Percentiles rank a stretch among this genome's conserved stretches.
phyloP scores from a whole-genome alignment of 192 early-diverging fungal genomes.

The Coemansia sp. region DNA sequence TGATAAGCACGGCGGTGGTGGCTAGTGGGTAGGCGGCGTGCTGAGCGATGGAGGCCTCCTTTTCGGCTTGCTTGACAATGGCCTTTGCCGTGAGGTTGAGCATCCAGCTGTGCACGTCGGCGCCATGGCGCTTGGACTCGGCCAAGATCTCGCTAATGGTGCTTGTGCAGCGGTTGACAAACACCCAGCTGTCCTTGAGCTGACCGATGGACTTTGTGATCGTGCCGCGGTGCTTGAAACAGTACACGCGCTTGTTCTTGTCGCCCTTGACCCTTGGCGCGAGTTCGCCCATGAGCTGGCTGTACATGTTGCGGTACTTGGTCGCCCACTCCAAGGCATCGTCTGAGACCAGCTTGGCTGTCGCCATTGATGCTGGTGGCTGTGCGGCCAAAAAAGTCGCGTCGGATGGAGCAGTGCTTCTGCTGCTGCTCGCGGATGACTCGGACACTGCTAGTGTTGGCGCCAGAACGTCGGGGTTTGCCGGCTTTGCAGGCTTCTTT shows the following conservation, averaged over 20 bases:
- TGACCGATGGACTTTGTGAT: conserved; percentile 40
- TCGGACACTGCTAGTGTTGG: not conserved
- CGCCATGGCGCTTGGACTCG: conserved; percentile 7
- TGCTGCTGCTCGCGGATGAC: not conserved
- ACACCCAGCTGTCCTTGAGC: conserved; percentile 44
- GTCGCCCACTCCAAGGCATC: conserved; percentile 27
- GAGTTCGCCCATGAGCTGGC: conserved; percentile 16
- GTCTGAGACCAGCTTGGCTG: conserved; percentile 6
- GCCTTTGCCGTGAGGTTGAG: conserved; percentile 45
- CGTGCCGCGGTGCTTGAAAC: conserved; percentile 38
- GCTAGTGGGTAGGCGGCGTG: conserved; percentile 41
- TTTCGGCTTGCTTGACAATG: conserved; percentile 45
- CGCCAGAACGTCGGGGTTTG: too few species aligned
- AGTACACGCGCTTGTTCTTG: conserved; percentile 11
- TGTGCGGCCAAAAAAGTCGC: not conserved
- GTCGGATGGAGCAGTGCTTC: not conserved
- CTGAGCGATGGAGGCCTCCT: conserved; percentile 27
- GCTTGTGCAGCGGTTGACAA: conserved; percentile 20
- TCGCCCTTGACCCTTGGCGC: conserved; percentile 16
- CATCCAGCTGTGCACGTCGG: conserved; percentile 37
- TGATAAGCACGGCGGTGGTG: conserved; percentile 22
- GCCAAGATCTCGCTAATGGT: conserved; percentile 14
- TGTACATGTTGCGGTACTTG: conserved; percentile 34
- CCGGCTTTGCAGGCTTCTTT: not conserved
- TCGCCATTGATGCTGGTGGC: not conserved